phyloP scores from a whole-genome alignment of 306 rosid species.

The Argentina anserina region DNA sequence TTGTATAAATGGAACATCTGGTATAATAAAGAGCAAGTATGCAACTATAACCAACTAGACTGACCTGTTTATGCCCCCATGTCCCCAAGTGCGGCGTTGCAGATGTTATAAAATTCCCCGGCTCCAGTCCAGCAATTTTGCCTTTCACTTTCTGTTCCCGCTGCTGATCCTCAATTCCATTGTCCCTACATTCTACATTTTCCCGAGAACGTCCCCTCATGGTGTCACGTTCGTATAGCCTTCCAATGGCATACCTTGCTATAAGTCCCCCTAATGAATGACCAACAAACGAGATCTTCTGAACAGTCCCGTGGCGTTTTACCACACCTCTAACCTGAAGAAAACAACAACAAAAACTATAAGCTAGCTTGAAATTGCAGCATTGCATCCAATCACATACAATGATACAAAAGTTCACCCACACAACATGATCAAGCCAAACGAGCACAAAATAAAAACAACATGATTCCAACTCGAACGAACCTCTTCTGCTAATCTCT shows the following conservation, averaged over 20 bases:
- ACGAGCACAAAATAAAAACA: not conserved
- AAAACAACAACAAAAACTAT: not conserved
- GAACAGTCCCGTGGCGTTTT: slow-evolving; percentile 49
- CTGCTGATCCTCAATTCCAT: slow-evolving; percentile 34
- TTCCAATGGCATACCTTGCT: slow-evolving; percentile 75
- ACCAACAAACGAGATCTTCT: slow-evolving; percentile 70
- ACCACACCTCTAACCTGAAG: slow-evolving; percentile 61
- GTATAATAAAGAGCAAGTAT: slow-evolving; percentile 4
- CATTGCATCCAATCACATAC: not conserved
- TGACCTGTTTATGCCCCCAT: slow-evolving; percentile 83
- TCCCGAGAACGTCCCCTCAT: slow-evolving; percentile 22
- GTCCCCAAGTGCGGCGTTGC: slow-evolving; percentile 97
- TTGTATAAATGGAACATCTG: not conserved
- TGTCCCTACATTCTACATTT: slow-evolving; percentile 40
- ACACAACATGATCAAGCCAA: not conserved
- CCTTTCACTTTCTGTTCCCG: slow-evolving; percentile 34
- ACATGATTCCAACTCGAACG: not conserved
- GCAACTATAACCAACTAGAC: slow-evolving; percentile 2
- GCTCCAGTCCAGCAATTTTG: slow-evolving; percentile 79
- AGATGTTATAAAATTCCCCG: slow-evolving; percentile 67
- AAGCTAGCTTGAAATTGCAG: not conserved
- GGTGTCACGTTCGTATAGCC: slow-evolving; percentile 55
- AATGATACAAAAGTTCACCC: not conserved
- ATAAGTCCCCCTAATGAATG: slow-evolving; percentile 84
- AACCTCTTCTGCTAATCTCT: slow-evolving; percentile 83